These are phyloP conservation scores for Fistulinella prunicolor DNA, from an alignment of 768 basidiomycete genomes.

Conservation along the genomic window DNA sequence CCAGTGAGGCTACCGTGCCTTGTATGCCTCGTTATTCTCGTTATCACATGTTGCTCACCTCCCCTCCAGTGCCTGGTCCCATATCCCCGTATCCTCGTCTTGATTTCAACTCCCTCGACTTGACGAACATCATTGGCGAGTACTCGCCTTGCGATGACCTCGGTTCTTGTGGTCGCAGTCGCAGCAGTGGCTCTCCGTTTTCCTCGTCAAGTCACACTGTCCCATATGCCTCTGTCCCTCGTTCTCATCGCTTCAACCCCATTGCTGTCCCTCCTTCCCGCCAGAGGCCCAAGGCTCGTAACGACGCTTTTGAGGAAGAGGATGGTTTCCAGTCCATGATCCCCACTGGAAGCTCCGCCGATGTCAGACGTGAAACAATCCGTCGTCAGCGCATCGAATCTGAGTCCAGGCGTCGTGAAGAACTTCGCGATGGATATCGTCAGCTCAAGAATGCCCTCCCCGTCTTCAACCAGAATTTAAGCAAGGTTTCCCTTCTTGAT, in stretches of 20 bases:
- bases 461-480: slow-evolving; percentile 86
- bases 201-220: slow-evolving; percentile 46
- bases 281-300: slow-evolving; percentile 43
- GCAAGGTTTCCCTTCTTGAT: slow-evolving; percentile 88
- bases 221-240: slow-evolving; percentile 61
- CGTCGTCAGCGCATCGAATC: slow-evolving; percentile 92
- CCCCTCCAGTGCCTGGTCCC: slow-evolving; percentile 48
- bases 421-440: slow-evolving; percentile 88
- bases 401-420: slow-evolving; percentile 87
- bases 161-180: slow-evolving; percentile 62
- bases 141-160: slow-evolving; percentile 70
- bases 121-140: slow-evolving; percentile 54
- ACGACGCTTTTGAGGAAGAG: slow-evolving; percentile 69
- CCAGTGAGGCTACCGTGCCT: slow-evolving; percentile 59
- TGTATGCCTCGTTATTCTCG: slow-evolving; percentile 39
- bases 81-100: slow-evolving; percentile 55
- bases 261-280: slow-evolving; percentile 51
- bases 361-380: no score
- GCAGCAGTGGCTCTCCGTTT: slow-evolving; percentile 62
- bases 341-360: slow-evolving; percentile 35
- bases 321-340: slow-evolving; percentile 67
- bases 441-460: slow-evolving; percentile 89
- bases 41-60: slow-evolving; percentile 7
- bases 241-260: slow-evolving; percentile 80
- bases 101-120: slow-evolving; percentile 60